Conservation (phyloP, 306 rosid species). For the Psophocarpus tetragonolobus region DNA sequence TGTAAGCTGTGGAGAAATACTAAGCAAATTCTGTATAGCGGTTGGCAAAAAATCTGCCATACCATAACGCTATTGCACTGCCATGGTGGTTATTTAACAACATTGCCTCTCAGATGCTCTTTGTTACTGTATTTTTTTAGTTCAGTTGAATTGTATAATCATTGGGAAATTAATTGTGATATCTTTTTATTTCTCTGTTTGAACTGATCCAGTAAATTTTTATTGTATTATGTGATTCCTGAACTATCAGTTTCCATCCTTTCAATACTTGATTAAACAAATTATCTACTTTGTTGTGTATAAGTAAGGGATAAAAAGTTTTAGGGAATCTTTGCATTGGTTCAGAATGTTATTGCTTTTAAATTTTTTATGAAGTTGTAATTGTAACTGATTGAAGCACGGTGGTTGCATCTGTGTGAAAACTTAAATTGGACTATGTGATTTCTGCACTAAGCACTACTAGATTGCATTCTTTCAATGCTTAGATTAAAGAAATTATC, state of each 20-base stretch:
- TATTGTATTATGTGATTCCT: neutral
- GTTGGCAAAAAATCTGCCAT: too few species aligned
- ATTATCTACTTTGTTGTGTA: neutral
- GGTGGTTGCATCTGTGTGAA: neutral
- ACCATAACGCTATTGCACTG: too few species aligned
- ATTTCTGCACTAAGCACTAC: neutral
- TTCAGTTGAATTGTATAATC: neutral
- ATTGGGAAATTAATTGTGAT: neutral
- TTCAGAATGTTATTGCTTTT: neutral
- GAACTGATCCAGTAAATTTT: neutral
- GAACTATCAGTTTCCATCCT: neutral
- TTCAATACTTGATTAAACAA: neutral
- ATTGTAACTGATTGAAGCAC: neutral
- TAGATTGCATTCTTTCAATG: neutral
- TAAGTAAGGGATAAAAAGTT: neutral
- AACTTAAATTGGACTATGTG: neutral
- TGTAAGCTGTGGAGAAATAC: neutral
- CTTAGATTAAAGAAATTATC: neutral
- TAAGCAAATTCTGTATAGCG: too few species aligned
- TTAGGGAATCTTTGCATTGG: neutral
- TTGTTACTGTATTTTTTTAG: neutral
- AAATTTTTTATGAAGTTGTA: neutral
- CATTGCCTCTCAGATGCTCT: neutral
- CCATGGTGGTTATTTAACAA: neutral
- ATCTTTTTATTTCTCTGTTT: neutral